Evolutionary conservation across 2,329 filamentous ascomycete species (phyloP), one percentile per base, ranked within the genome.

Genomic region (Ophiostoma sp.): DNA sequence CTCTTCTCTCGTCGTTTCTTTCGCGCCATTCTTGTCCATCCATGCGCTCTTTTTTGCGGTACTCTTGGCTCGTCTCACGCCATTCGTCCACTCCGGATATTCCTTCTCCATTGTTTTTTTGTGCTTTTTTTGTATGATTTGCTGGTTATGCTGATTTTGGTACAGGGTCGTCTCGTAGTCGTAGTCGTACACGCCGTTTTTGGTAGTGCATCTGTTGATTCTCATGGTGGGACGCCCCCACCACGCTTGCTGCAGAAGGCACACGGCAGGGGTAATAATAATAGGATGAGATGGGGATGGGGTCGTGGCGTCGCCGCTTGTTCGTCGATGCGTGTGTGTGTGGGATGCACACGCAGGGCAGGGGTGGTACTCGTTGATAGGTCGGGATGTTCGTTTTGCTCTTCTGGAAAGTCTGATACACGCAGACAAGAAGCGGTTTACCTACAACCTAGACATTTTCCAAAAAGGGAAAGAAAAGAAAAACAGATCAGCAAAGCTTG

Each of bases 401-500:
- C 22, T 70, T 55, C 68, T 70, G 50, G 22, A 39, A 25, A 28
- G 64, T 61, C 36, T 61, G 22, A 50, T 39, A 64, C 48, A 73
- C n/a, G 45, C 9, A 48, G 57, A 70, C 48, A 48, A 50, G 66
- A 73, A 61, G 42, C 42, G 61, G 57, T 48, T 72, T 73, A 63
- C 69, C 78, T 78, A 80, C 78, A 80, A 76, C 79, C 79, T 81
- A 80, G 42, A 77, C 48, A 72, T 2, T 48, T 48, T 70, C 57
- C 72, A 28, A 50, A 73, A 61, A 55, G 25, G 55, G 69, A 71
- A 61, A 70, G 59, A 64, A 74, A 74, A 76, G 73, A 74, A 76
- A 73, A 75, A 74, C 74, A 73, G 74, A 79, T 81, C 78, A 81
- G 80, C 78, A 78, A 78, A 73, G 69, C 71, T 71, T 68, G 69